A percentile compares a stretch with the other conserved stretches of the same genome.
Evolutionary conservation across 331 rosid species (phyloP).

Genomic region (Phaseolus coccineus): DNA sequence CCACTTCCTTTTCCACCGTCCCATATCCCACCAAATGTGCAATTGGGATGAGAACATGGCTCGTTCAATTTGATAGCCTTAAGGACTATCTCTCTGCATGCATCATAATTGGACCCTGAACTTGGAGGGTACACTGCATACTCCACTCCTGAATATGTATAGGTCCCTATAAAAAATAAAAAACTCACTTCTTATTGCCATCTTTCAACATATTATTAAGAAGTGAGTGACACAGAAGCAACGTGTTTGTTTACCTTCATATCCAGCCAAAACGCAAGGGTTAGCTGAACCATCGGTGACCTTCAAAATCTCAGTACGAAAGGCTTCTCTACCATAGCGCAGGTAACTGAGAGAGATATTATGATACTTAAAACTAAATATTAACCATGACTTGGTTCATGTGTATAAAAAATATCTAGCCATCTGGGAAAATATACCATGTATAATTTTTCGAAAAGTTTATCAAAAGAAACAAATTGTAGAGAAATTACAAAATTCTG

Average conservation of each 20-base stretch:
- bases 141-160: conserved; percentile 57
- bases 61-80: conserved; percentile 64
- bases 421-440: not conserved
- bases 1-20: conserved; percentile 26
- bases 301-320: conserved; percentile 76
- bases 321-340: conserved; percentile 70
- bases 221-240: not conserved
- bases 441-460: too few species aligned
- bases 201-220: not conserved
- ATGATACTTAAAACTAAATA: not conserved
- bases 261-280: conserved; percentile 69
- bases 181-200: too few species aligned
- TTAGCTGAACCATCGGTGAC: conserved; percentile 56
- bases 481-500: too few species aligned
- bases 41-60: conserved; percentile 62
- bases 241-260: conserved; percentile 51
- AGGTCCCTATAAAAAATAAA: conserved; percentile 44
- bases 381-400: not conserved
- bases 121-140: conserved; percentile 53
- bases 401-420: not conserved
- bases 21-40: conserved; percentile 60
- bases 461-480: too few species aligned
- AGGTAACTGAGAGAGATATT: conserved; percentile 55
- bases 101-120: conserved; percentile 60
- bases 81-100: conserved; percentile 55